A percentile compares a stretch with the other conserved stretches of the same genome.
Conservation (phyloP, 2,329 filamentous ascomycete genomes). For the Fusarium proliferatum region DNA sequence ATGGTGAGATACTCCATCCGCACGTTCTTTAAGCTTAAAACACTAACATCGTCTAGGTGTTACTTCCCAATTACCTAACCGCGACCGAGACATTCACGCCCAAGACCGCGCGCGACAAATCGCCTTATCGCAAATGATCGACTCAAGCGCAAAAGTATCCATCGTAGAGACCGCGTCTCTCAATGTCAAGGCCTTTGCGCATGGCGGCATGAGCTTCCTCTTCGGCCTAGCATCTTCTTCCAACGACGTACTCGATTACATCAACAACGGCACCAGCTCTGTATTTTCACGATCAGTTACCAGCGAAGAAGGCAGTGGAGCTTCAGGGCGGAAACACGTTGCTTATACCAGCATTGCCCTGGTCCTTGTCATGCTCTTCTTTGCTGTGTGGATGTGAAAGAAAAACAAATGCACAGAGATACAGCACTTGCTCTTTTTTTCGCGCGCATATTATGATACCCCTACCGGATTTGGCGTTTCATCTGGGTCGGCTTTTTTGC, state of each 20-base stretch:
- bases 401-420: background rate
- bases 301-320: slow-evolving; percentile 70
- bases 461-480: slow-evolving; percentile 43
- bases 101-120: slow-evolving; percentile 83
- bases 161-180: slow-evolving; percentile 79
- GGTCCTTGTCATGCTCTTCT: slow-evolving; percentile 45
- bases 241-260: slow-evolving; percentile 83
- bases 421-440: slow-evolving; percentile 15
- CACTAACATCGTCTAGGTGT: slow-evolving; percentile 64
- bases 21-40: background rate
- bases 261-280: slow-evolving; percentile 89
- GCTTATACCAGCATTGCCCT: slow-evolving; percentile 45
- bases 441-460: slow-evolving; percentile 42
- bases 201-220: slow-evolving; percentile 85
- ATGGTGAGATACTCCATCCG: slow-evolving; percentile 27
- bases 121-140: slow-evolving; percentile 80
- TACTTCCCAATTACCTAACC: slow-evolving; percentile 72
- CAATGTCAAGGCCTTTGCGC: slow-evolving; percentile 82
- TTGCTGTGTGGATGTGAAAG: slow-evolving; percentile 44
- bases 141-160: slow-evolving; percentile 86
- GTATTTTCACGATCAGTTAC: slow-evolving; percentile 83
- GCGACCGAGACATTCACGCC: slow-evolving; percentile 81
- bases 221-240: slow-evolving; percentile 81
- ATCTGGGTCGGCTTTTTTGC: slow-evolving; percentile 37
- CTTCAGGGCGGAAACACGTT: slow-evolving; percentile 52